Conservation (phyloP, 2,329 filamentous ascomycete species). For the Alternaria burnsii region DNA sequence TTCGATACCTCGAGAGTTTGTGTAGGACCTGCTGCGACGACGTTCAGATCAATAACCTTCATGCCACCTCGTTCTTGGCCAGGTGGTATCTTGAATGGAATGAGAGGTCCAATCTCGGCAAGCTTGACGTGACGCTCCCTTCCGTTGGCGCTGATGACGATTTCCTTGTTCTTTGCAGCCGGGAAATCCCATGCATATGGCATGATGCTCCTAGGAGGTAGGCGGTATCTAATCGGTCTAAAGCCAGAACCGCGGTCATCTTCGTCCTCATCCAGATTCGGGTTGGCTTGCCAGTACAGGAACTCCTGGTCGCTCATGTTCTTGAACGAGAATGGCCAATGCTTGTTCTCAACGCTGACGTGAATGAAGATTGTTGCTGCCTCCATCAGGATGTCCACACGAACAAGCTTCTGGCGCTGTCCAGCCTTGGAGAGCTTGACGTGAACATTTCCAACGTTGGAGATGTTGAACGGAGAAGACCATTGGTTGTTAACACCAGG, state of each 20-base stretch:
- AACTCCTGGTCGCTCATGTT: slow-evolving; percentile 98
- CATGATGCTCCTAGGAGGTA: slow-evolving; percentile 97
- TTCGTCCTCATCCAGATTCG: slow-evolving; percentile 91
- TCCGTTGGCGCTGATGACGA: slow-evolving; percentile 80
- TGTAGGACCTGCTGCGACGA: slow-evolving; percentile 92
- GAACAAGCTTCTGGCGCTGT: slow-evolving; percentile 85
- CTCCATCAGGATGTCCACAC: slow-evolving; percentile 90
- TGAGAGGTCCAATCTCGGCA: slow-evolving; percentile 93
- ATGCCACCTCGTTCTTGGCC: slow-evolving; percentile 68
- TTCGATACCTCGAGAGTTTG: slow-evolving; percentile 95
- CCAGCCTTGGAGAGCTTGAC: slow-evolving; percentile 92
- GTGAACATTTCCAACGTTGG: slow-evolving; percentile 89
- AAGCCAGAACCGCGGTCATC: slow-evolving; percentile 83
- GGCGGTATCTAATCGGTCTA: slow-evolving; percentile 89
- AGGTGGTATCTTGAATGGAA: slow-evolving; percentile 89
- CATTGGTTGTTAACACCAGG: slow-evolving; percentile 95
- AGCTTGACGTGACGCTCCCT: slow-evolving; percentile 92
- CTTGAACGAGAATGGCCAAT: slow-evolving; percentile 98
- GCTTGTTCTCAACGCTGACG: slow-evolving; percentile 87
- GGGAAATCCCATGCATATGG: slow-evolving; percentile 99
- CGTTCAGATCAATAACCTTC: slow-evolving; percentile 96
- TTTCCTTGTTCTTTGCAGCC: slow-evolving; percentile 93
- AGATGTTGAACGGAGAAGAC: slow-evolving; percentile 98
- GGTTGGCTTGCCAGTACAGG: slow-evolving; percentile 93
- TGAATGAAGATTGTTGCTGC: slow-evolving; percentile 93